These are phyloP conservation scores for Saitozyma podzolica DNA, from an alignment of 768 basidiomycete genomes.

Conservation along the genomic window DNA sequence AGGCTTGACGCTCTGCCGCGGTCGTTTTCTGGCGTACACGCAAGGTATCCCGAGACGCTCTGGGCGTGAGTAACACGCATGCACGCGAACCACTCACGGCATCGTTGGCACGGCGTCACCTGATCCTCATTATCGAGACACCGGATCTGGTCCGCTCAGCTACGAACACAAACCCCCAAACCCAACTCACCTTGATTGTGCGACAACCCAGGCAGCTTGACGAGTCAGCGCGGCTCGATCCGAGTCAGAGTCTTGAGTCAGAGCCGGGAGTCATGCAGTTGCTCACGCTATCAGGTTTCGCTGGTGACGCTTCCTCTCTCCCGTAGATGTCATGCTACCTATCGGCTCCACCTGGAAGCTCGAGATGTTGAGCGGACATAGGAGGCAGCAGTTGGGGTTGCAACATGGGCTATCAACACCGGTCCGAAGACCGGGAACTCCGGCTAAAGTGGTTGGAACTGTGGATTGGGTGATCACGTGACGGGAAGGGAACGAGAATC, in stretches of 20 bases:
- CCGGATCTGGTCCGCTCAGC: slow-evolving; percentile 1
- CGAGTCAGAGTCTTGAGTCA: too few relatives aligned
- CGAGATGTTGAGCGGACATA: too few relatives aligned
- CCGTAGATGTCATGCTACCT: too few relatives aligned
- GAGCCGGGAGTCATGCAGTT: too few relatives aligned
- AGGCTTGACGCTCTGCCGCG: background rate
- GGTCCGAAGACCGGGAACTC: too few relatives aligned
- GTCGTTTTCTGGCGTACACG: background rate
- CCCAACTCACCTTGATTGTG: background rate
- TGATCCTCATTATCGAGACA: slow-evolving; percentile 1
- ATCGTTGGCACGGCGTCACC: background rate
- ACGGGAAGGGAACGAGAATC: too few relatives aligned
- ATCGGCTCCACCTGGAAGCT: too few relatives aligned
- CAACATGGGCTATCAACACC: too few relatives aligned
- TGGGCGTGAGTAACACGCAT: background rate
- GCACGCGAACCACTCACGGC: background rate
- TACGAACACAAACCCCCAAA: too few relatives aligned
- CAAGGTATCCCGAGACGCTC: background rate
- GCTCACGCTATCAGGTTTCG: slow-evolving; percentile 1
- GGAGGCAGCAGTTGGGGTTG: too few relatives aligned
- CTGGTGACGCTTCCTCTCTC: background rate
- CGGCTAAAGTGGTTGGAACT: too few relatives aligned
- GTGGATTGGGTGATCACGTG: too few relatives aligned
- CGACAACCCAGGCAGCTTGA: background rate
- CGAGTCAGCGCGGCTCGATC: background rate